Base-by-base conservation (phyloP, 306 rosid genomes). In the Lagenaria siceraria region DNA sequence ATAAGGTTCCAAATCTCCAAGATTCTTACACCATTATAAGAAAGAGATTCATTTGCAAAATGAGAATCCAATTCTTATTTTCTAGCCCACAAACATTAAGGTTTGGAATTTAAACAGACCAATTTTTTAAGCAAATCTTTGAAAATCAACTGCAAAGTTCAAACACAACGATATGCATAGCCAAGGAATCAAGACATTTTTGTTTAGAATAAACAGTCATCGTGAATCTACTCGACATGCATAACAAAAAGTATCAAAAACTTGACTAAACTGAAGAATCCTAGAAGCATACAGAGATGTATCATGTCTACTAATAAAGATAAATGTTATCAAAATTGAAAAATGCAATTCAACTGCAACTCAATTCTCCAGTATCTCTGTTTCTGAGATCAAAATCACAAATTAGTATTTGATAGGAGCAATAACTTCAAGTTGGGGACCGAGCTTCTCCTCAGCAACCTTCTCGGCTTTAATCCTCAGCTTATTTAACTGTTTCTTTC, bases 401-500 rank as follows among this genome's bases (percentile, higher is more conserved):
- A 38, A 54, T 87, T 84, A 89, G 73, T 89, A 91, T 76, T 85
- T 89, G 66, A 91, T 90, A 9, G 89, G 90, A 13, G 91, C 85
- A 82, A 91, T 88, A 29, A 89, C 64, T 69, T 85, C 90, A 21
- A 89, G 87, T 59, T 91, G 89, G 3, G 95, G 33, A 38, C 92
- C 97, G 5, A 89, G 90, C 82, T 88, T 91, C 88, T 86, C 92
- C 18, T 91, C 90, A 3, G 94, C 91, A 8, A 62, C 78, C 78
- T 85, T 87, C 79, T 88, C 94, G 10, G 97, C 97, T 22, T 87
- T 91, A 53, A 79, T 79, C 84, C 89, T 89, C 58, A 91, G 81
- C 69, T 91, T 91, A 73, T 76, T 85, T 83, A 91, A 74, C 78
- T 86, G 88, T 83, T 91, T 91, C 97, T 89, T 91, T 63, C 84